Base-by-base conservation (phyloP, 2,329 filamentous ascomycete genomes). In the Fusarium circinatum region DNA sequence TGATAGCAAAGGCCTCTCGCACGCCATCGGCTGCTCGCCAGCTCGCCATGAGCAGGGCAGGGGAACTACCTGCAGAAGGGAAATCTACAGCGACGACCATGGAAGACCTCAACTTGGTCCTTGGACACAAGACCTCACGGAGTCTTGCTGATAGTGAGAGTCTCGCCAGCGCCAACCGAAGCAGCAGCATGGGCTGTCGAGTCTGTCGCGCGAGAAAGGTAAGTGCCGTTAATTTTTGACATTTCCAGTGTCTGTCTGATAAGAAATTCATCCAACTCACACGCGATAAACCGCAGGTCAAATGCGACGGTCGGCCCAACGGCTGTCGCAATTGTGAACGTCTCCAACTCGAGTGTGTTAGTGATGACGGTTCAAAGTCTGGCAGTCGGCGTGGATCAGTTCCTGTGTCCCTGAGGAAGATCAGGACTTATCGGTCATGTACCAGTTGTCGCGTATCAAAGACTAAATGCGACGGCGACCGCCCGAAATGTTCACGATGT, bases 311-410 rank as follows among this genome's bases (percentile, higher is more conserved):
- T 52, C 80, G 82, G n/a, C 82, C 82, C 44, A 79, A 83, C 74
- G 82, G 82, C 73, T 84, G 82, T 76, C 82, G 82, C 75, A 84
- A 84, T 74, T 84, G 82, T 71, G 82, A 84, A 76, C 82, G 82
- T 45, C 82, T 84, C 55, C 82, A 84, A 76, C 81, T 84, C 56
- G 82, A 83, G 63, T 84, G 82, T 68, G 81, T 83, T 59, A 80
- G 79, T 59, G 81, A 83, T 59, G 80, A 82, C 38, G 81, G 81
- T 32, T 73, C 76, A 54, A 75, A 77, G 39, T 68, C 74, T 41
- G 74, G 75, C 22, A 70, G 67, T 59, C 75, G 70, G 24, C 75
- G 70, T 36, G 65, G 65, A 44, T 66, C 77, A 34, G 76, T 79
- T 38, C 75, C 80, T 15, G 74, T 79, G 11, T 77, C 82, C 6